Conservation (phyloP, 2,329 filamentous ascomycete species). For the Zymoseptoria passerinii region DNA sequence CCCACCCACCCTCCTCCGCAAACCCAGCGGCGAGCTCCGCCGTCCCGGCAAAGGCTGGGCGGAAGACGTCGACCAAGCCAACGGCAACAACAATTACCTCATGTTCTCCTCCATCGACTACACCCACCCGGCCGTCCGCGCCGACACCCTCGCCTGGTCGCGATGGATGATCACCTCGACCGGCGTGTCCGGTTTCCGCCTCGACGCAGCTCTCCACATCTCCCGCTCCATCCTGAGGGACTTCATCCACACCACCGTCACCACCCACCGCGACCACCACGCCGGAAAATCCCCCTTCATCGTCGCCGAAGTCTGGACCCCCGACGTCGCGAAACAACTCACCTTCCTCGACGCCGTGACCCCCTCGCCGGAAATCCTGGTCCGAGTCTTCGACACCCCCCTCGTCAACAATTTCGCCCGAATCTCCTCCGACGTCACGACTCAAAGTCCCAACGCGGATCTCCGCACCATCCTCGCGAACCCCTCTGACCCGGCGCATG, state of each 20-base stretch:
- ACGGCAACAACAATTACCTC: slow-evolving; percentile 60
- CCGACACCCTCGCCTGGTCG: slow-evolving; percentile 60
- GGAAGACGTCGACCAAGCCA: slow-evolving; percentile 51
- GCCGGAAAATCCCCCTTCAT: slow-evolving; percentile 49
- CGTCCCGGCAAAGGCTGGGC: slow-evolving; percentile 54
- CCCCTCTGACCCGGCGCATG: slow-evolving; percentile 12
- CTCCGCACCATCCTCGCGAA: slow-evolving; percentile 39
- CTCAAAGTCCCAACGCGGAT: slow-evolving; percentile 45
- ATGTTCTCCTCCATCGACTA: slow-evolving; percentile 69
- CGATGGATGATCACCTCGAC: slow-evolving; percentile 57
- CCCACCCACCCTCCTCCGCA: no score
- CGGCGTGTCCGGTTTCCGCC: slow-evolving; percentile 56
- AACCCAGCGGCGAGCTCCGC: neutral
- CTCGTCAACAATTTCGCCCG: slow-evolving; percentile 60
- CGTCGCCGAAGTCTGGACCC: slow-evolving; percentile 63
- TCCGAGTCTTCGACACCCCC: slow-evolving; percentile 59
- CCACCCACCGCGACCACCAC: slow-evolving; percentile 28
- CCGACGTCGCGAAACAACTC: slow-evolving; percentile 47
- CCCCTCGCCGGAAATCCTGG: slow-evolving; percentile 39
- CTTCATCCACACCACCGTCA: slow-evolving; percentile 53
- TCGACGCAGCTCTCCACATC: slow-evolving; percentile 68
- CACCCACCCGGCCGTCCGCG: slow-evolving; percentile 52
- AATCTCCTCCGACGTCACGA: slow-evolving; percentile 41
- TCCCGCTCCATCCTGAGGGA: slow-evolving; percentile 56
- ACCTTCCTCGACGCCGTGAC: slow-evolving; percentile 40